Conservation (phyloP, 768 basidiomycete genomes). For the Panaeolus cyanescens region DNA sequence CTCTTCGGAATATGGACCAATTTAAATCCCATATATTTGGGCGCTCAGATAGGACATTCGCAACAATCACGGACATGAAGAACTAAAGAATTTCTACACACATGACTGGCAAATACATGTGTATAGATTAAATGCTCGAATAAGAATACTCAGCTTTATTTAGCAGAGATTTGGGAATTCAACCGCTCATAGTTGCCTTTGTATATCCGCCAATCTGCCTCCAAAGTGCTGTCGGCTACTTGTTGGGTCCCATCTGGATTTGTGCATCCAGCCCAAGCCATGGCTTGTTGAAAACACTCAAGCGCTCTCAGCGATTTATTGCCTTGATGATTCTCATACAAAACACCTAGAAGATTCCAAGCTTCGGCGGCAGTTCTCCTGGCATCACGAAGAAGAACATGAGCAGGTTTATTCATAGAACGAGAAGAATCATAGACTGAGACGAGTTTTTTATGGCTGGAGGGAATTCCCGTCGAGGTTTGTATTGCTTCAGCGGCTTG, state of each 20-base stretch:
- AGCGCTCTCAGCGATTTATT: constrained; percentile 43
- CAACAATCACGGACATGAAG: neutral
- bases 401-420: constrained; percentile 56
- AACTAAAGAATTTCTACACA: neutral
- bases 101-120: neutral
- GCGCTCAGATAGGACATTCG: neutral
- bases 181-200: constrained; percentile 63
- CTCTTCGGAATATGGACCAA: neutral
- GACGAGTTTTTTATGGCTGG: constrained; percentile 36
- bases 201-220: constrained; percentile 62
- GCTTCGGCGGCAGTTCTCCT: constrained; percentile 72
- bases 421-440: constrained; percentile 46
- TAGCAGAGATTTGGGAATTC: constrained; percentile 20
- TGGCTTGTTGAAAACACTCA: constrained; percentile 67
- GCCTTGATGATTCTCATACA: constrained; percentile 50
- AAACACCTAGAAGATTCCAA: constrained; percentile 72
- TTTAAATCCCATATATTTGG: neutral
- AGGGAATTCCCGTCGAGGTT: constrained; percentile 21
- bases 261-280: constrained; percentile 63
- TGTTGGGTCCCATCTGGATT: constrained; percentile 34
- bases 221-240: constrained; percentile 54
- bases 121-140: neutral
- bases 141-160: constrained; percentile 2
- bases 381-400: constrained; percentile 64
- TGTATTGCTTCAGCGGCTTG: constrained; percentile 26